Conservation (phyloP, 345 rosid genomes). For the Euphorbia pulcherrima region DNA sequence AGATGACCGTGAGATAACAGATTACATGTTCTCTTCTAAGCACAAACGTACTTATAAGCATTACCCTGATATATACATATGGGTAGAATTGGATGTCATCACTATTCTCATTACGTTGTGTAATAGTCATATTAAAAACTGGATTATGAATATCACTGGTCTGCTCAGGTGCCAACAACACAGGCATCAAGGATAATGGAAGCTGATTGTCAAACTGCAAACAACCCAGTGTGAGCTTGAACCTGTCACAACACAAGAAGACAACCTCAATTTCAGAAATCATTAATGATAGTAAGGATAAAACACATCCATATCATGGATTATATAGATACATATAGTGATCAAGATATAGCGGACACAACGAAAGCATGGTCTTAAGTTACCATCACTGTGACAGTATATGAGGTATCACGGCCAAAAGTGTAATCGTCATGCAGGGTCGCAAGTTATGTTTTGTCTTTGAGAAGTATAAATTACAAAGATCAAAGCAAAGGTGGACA, state of each 20-base stretch:
- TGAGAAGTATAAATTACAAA: background rate
- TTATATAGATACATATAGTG: background rate
- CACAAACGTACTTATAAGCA: conserved; percentile 18
- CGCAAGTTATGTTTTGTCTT: background rate
- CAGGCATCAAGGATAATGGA: conserved; percentile 90
- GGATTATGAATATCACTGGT: conserved; percentile 67
- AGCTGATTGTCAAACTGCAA: conserved; percentile 95
- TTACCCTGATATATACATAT: conserved; percentile 85
- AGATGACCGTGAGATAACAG: conserved; percentile 8
- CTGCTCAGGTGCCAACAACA: conserved; percentile 83
- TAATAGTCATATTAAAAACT: conserved; percentile 86
- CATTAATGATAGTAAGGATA: background rate
- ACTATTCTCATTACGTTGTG: conserved; percentile 63
- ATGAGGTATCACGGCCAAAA: background rate
- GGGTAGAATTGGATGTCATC: conserved; percentile 83
- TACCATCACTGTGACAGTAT: background rate
- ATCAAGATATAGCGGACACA: background rate
- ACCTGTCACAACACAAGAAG: conserved; percentile 50
- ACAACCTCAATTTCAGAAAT: conserved; percentile 3
- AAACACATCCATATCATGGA: background rate
- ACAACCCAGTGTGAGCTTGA: conserved; percentile 81
- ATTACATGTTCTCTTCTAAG: conserved; percentile 13
- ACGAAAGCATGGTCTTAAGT: background rate
- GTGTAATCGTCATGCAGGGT: background rate
- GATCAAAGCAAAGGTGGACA: background rate